Percentiles rank a stretch among this genome's conserved stretches.
Conservation (phyloP, 257 asterid genomes). For the Solanum megistacrolobum region DNA sequence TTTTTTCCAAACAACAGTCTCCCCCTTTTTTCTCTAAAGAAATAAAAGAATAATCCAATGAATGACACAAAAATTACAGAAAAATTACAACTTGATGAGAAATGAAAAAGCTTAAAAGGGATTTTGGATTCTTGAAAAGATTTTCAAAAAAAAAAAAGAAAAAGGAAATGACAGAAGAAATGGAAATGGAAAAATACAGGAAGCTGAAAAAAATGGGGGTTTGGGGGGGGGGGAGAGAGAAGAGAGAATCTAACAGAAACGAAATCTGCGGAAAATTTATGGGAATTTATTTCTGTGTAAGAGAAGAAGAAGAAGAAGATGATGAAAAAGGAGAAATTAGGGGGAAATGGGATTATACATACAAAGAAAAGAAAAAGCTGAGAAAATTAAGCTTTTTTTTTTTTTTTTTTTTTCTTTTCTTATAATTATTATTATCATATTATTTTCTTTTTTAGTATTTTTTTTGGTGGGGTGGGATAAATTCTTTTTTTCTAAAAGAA, state of each 20-base stretch:
- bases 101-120: not conserved
- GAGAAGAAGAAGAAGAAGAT: conserved; percentile 3
- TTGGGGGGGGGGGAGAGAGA: not conserved
- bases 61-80: not conserved
- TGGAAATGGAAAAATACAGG: conserved; percentile 4
- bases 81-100: not conserved
- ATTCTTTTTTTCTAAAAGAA: not conserved
- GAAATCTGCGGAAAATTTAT: conserved; percentile 19
- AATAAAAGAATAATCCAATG: conserved; percentile 5
- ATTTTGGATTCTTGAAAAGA: not conserved
- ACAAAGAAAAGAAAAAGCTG: not conserved
- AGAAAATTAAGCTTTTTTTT: not conserved
- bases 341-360: not conserved
- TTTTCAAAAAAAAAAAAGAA: not conserved
- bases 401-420: not conserved
- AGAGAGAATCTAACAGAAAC: conserved; percentile 18
- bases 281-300: conserved; percentile 8
- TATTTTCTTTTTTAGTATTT: not conserved
- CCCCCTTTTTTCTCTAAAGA: not conserved
- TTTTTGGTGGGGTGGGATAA: not conserved
- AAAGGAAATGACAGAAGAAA: not conserved
- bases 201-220: not conserved
- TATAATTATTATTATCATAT: too few species aligned
- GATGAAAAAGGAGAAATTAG: not conserved
- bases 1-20: not conserved